Percentiles rank a stretch among this genome's conserved stretches.
Conservation (phyloP, 768 basidiomycete genomes). For the Podaxis mareebaensis region DNA sequence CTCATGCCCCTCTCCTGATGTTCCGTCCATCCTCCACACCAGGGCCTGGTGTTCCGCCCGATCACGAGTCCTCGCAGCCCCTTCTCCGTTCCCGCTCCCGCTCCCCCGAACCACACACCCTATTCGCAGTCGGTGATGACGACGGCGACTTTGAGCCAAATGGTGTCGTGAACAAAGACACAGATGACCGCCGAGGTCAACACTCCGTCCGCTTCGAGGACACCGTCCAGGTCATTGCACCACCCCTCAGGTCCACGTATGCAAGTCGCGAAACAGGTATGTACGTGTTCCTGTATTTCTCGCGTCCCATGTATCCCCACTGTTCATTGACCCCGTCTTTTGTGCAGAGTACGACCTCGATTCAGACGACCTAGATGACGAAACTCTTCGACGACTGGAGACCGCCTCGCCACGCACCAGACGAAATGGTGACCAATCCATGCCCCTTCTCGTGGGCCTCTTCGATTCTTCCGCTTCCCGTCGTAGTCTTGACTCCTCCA, state of each 20-base stretch:
- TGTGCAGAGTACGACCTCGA: conserved; percentile 80
- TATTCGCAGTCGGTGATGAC: conserved; percentile 62
- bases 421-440: conserved; percentile 50
- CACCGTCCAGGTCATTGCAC: conserved; percentile 67
- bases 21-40: conserved; percentile 27
- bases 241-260: conserved; percentile 68
- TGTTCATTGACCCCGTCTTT: conserved; percentile 9
- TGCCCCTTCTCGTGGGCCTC: conserved; percentile 81
- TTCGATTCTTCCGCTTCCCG: conserved; percentile 64
- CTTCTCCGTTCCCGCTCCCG: conserved; percentile 53
- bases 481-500: conserved; percentile 55
- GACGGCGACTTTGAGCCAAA: conserved; percentile 40
- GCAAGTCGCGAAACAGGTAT: conserved; percentile 81
- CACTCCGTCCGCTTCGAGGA: conserved; percentile 67
- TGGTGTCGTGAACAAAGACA: conserved; percentile 14
- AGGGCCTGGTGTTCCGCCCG: conserved; percentile 26
- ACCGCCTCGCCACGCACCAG: conserved; percentile 30
- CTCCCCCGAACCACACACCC: conserved; percentile 35
- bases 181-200: conserved; percentile 7
- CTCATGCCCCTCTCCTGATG: conserved; percentile 26
- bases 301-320: not conserved
- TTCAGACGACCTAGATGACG: conserved; percentile 75
- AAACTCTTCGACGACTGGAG: conserved; percentile 27
- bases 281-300: conserved; percentile 34
- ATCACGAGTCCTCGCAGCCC: conserved; percentile 54